These are phyloP conservation scores for Suhomyces choctaworum DNA, from an alignment of 1,139 yeast species.

Conservation along the genomic window DNA sequence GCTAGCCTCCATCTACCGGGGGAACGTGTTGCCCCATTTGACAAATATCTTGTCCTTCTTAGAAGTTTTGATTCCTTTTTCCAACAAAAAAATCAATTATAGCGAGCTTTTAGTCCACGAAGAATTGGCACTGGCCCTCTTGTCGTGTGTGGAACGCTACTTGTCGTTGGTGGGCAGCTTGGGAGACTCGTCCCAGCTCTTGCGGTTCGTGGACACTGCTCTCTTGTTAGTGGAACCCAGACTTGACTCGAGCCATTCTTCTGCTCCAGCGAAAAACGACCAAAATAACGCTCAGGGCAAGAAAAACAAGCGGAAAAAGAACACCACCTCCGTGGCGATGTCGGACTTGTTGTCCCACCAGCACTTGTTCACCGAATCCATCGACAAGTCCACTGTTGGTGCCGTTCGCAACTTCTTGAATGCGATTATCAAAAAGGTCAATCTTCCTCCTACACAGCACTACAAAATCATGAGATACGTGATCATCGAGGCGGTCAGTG, in stretches of 20 bases:
- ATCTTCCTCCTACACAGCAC: constrained; percentile 63
- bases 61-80: constrained; percentile 56
- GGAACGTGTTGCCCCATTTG: constrained; percentile 50
- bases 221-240: constrained; percentile 47
- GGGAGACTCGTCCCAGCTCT: constrained; percentile 40
- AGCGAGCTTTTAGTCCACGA: constrained; percentile 35
- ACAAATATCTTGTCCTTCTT: constrained; percentile 48
- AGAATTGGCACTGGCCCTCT: constrained; percentile 27
- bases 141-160: constrained; percentile 30
- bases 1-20: constrained; percentile 43
- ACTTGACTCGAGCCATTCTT: constrained; percentile 15
- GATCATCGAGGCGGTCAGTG: constrained; percentile 47
- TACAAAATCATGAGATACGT: constrained; percentile 60
- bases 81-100: constrained; percentile 37
- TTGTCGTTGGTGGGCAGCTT: constrained; percentile 34
- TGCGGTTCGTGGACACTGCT: constrained; percentile 49
- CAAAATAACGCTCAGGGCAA: constrained; percentile 13
- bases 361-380: constrained; percentile 50
- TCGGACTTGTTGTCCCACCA: constrained; percentile 75
- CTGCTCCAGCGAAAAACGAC: constrained; percentile 10
- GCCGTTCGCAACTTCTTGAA: constrained; percentile 52
- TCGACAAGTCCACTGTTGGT: constrained; percentile 37
- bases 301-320: constrained; percentile 45
- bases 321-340: constrained; percentile 47
- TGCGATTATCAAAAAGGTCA: constrained; percentile 48